Evolutionary conservation across 805 yeast species (phyloP).

Genomic region (Ogataea paraovalis): DNA sequence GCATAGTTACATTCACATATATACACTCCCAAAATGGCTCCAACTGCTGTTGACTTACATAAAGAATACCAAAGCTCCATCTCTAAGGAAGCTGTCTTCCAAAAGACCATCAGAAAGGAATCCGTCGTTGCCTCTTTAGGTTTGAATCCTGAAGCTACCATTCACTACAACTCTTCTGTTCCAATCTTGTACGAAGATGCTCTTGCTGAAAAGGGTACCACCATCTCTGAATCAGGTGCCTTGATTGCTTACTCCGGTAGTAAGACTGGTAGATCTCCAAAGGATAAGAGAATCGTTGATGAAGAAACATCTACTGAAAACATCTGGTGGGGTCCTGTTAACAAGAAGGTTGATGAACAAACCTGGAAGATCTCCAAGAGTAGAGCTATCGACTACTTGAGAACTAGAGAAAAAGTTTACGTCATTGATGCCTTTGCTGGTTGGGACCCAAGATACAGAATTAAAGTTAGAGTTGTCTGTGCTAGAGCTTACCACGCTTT

Average conservation of each 20-base stretch:
- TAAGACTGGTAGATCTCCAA: slow-evolving; percentile 97
- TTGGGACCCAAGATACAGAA: slow-evolving; percentile 97
- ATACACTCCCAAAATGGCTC: slow-evolving; percentile 30
- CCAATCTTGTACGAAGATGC: slow-evolving; percentile 95
- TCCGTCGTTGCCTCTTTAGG: slow-evolving; percentile 36
- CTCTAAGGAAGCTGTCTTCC: slow-evolving; percentile 21
- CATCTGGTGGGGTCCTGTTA: slow-evolving; percentile 99
- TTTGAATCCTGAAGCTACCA: slow-evolving; percentile 56
- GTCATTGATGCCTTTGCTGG: slow-evolving; percentile 97
- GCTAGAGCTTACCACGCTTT: slow-evolving; percentile 98
- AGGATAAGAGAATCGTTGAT: slow-evolving; percentile 96
- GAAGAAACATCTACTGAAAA: slow-evolving; percentile 79
- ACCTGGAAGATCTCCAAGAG: slow-evolving; percentile 95
- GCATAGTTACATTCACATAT: background rate
- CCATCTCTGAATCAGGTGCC: slow-evolving; percentile 90
- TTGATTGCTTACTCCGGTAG: slow-evolving; percentile 92
- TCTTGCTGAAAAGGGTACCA: slow-evolving; percentile 82
- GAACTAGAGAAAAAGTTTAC: slow-evolving; percentile 91
- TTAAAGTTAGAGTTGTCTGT: slow-evolving; percentile 92
- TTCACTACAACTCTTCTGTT: slow-evolving; percentile 89
- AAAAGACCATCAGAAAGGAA: slow-evolving; percentile 24
- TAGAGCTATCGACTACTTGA: slow-evolving; percentile 93
- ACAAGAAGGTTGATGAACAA: slow-evolving; percentile 87
- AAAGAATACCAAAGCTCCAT: slow-evolving; percentile 27
- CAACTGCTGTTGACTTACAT: slow-evolving; percentile 37